Conservation (phyloP, 768 basidiomycete species). For the Boletus tomentosulus region DNA sequence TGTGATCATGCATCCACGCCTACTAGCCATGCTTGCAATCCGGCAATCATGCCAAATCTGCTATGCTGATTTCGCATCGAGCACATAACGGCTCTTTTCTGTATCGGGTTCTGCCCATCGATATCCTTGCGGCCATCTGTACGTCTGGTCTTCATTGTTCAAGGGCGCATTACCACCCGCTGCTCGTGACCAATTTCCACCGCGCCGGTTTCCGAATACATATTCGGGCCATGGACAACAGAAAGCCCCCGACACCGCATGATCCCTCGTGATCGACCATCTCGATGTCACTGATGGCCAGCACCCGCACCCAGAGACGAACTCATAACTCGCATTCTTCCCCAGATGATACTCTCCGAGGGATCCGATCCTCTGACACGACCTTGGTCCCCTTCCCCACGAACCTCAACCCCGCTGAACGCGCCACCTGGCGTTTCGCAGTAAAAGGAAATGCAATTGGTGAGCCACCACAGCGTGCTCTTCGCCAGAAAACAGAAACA, state of each 20-base stretch:
- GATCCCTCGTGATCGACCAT: not conserved
- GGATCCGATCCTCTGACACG: conserved; percentile 32
- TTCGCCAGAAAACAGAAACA: not conserved
- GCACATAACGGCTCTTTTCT: too few relatives aligned
- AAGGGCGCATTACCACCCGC: not conserved
- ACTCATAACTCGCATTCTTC: conserved; percentile 28
- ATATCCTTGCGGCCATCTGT: too few relatives aligned
- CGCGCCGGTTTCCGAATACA: not conserved
- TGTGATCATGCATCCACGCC: too few relatives aligned
- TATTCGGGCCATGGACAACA: not conserved
- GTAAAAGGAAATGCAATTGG: conserved; percentile 40
- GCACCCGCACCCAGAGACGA: conserved; percentile 15
- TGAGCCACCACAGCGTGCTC: conserved; percentile 13
- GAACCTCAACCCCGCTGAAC: conserved; percentile 18
- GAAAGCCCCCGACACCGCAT: too few relatives aligned
- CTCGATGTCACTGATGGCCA: conserved; percentile 6
- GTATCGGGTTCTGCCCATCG: not conserved
- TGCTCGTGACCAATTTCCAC: not conserved
- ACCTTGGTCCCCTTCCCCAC: conserved; percentile 17
- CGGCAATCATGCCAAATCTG: too few relatives aligned
- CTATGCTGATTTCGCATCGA: too few relatives aligned
- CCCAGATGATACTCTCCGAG: conserved; percentile 33
- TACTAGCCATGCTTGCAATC: too few relatives aligned
- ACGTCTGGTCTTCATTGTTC: not conserved
- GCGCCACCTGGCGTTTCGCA: conserved; percentile 33